Base-by-base conservation (phyloP, 345 rosid species). In the Brassica incana region DNA sequence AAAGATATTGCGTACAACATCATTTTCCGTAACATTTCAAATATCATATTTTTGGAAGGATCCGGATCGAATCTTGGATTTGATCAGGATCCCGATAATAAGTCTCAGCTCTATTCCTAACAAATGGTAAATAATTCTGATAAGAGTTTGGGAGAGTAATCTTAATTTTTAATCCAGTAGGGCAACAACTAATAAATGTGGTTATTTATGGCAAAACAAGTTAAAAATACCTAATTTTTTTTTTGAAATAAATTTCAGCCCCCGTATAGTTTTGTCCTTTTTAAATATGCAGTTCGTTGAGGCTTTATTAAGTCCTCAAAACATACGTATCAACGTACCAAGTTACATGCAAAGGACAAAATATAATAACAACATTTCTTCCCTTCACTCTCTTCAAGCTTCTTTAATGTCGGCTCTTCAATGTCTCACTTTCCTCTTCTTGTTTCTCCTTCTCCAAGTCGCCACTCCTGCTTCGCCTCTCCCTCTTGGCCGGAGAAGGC, bases 281-380 rank as follows among this genome's bases (percentile, higher is more conserved):
- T 11, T 14, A 73, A 68, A 61, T 40, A 79, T 20, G 43, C 14
- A 67, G 18, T 5, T 45, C 16, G 40, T 27, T 16, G 68, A 38
- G 59, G 33, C 61, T 16, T 56, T 10, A 43, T 43, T 43, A 43
- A 10, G 50, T 43, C 50, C 50, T 43, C 14, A 10, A 16, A 56
- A 58, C 82, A 73, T 66, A 69, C 59, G 75, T 10, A 12, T 10
- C 50, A 66, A 71, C 30, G 18, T 62, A 54, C 4, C 12, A 69
- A 65, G 72, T 56, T 75, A 59, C 83, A 80, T 80, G 75, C 83
- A 69, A 75, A 69, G 78, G 78, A 73, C 69, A 52, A 23, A 11
- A 68, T 29, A 74, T 45, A 80, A 33, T 66, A 68, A 67, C 16
- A 74, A 67, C 74, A 68, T 32, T 70, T 74, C 45, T 25, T 40